Evolutionary conservation across 768 basidiomycete genomes (phyloP).

Genomic region (Pulveroboletus sp.): DNA sequence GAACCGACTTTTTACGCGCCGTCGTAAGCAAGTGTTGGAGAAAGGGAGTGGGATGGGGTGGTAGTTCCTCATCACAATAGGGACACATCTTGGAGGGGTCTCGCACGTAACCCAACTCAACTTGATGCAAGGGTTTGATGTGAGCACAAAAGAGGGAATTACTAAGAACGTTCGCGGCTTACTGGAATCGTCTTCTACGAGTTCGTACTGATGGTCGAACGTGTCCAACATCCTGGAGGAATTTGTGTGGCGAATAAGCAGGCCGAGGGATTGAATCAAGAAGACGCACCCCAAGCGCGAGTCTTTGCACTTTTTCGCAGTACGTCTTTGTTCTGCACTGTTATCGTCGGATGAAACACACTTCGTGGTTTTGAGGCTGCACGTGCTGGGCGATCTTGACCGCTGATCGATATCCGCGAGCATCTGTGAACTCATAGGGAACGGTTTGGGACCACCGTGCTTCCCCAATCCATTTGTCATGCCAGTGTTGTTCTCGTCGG

Average conservation of each 20-base stretch:
- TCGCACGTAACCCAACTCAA: constrained; percentile 43
- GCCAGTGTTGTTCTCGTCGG: constrained; percentile 1
- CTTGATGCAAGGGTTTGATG: constrained; percentile 28
- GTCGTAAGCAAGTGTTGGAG: constrained; percentile 50
- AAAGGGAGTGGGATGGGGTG: constrained; percentile 53
- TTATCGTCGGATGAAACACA: constrained; percentile 34
- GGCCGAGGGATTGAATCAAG: constrained; percentile 1
- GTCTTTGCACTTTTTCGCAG: constrained; percentile 34
- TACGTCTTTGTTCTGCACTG: constrained; percentile 22
- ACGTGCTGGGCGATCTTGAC: constrained; percentile 18
- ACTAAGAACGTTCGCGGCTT: constrained; percentile 12
- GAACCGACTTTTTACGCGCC: constrained; percentile 49
- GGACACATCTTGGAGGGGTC: constrained; percentile 75
- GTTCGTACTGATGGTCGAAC: constrained; percentile 17
- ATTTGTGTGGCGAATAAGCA: constrained; percentile 4
- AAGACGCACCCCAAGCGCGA: constrained; percentile 9
- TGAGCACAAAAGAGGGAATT: not conserved
- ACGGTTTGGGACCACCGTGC: constrained; percentile 27
- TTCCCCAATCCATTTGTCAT: not conserved
- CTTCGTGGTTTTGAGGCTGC: constrained; percentile 19
- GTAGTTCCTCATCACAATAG: constrained; percentile 72
- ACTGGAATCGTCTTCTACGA: constrained; percentile 41
- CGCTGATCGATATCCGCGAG: constrained; percentile 35
- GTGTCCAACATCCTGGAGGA: constrained; percentile 3
- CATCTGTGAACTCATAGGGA: constrained; percentile 47